Evolutionary conservation across 1,284 basidiomycete species (phyloP).

Genomic region (Exobasidium rhododendri): DNA sequence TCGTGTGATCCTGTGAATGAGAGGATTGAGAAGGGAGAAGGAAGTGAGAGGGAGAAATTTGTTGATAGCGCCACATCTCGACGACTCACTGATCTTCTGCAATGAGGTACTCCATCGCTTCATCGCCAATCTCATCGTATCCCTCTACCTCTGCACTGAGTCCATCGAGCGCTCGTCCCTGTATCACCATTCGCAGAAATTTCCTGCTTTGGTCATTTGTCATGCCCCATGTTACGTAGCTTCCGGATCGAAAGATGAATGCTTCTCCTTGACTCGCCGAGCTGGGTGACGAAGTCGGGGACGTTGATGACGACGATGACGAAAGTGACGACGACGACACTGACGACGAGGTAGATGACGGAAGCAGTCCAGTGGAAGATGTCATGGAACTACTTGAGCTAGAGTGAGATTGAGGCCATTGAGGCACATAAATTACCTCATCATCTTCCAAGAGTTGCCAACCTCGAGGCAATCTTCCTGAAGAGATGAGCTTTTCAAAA

Average conservation of each 20-base stretch:
- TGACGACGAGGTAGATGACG: neutral
- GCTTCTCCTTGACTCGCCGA: conserved; percentile 32
- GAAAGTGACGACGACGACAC: neutral
- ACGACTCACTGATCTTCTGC: conserved; percentile 22
- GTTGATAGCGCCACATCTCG: neutral
- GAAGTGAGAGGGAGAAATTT: neutral
- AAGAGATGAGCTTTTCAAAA: conserved; percentile 33
- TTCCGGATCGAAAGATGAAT: conserved; percentile 48
- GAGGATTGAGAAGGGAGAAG: neutral
- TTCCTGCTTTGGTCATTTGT: conserved; percentile 33
- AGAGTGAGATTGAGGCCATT: conserved; percentile 32
- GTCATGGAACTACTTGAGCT: neutral
- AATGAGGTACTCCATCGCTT: conserved; percentile 50
- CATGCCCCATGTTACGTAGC: conserved; percentile 52
- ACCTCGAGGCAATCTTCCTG: conserved; percentile 31
- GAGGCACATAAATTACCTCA: conserved; percentile 49
- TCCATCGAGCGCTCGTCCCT: conserved; percentile 20
- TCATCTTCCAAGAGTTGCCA: conserved; percentile 47
- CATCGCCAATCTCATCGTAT: conserved; percentile 46
- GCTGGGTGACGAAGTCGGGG: neutral
- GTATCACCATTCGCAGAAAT: conserved; percentile 40
- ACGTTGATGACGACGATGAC: too few relatives aligned
- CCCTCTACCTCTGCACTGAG: conserved; percentile 23
- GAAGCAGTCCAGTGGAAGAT: too few relatives aligned
- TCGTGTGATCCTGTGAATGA: conserved; percentile 26